These are phyloP conservation scores for Fusarium concolor DNA, from an alignment of 2,329 filamentous ascomycete genomes.

Conservation along the genomic window DNA sequence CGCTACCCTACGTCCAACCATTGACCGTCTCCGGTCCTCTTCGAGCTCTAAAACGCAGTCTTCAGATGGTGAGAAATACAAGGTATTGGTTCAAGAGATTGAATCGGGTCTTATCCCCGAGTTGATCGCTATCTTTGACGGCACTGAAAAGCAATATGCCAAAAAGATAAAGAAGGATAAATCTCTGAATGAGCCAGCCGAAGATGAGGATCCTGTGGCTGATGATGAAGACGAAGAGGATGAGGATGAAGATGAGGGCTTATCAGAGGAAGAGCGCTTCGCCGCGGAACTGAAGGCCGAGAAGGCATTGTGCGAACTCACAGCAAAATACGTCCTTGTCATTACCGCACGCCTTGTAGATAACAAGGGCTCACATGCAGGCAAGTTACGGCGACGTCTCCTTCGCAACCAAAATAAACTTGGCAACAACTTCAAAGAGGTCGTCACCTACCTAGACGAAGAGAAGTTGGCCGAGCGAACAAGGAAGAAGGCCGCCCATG, in stretches of 20 bases:
- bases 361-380: constrained; percentile 66
- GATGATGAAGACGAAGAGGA: constrained; percentile 67
- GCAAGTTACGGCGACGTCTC: constrained; percentile 76
- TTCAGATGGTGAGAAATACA: constrained; percentile 48
- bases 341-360: constrained; percentile 82
- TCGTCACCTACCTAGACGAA: constrained; percentile 83
- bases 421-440: constrained; percentile 86
- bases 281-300: constrained; percentile 80
- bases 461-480: constrained; percentile 63
- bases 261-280: constrained; percentile 68
- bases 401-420: constrained; percentile 83
- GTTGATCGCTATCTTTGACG: constrained; percentile 81
- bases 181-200: constrained; percentile 71
- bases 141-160: constrained; percentile 81
- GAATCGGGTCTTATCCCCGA: constrained; percentile 71
- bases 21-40: constrained; percentile 55
- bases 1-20: constrained; percentile 72
- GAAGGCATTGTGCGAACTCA: constrained; percentile 85
- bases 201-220: constrained; percentile 79
- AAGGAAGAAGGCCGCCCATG: constrained; percentile 53
- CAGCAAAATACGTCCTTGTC: constrained; percentile 85
- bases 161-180: constrained; percentile 69
- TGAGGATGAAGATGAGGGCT: constrained; percentile 65
- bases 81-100: constrained; percentile 74
- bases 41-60: constrained; percentile 41